Base-by-base conservation (phyloP, 2,329 filamentous ascomycete genomes). In the Emmonsiellopsis sp. region DNA sequence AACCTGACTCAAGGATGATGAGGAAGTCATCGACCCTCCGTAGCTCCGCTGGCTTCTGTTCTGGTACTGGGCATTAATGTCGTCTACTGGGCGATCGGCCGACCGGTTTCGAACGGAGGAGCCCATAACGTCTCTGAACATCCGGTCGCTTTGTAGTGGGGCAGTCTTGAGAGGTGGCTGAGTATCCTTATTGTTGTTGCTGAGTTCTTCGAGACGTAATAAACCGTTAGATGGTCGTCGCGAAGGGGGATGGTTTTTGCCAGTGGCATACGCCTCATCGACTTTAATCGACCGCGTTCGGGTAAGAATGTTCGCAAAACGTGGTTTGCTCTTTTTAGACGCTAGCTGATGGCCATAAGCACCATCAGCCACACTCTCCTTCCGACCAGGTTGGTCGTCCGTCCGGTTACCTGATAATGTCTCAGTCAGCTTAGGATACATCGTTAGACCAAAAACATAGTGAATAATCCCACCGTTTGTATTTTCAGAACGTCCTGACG, bases 41-140 rank as follows among this genome's bases (percentile, higher is more conserved):
- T 70, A 55, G 36, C 57, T 59, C 55, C 73, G 63, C 56, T 53
- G 54, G 43, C 49, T 43, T 39, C 65, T 66, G 14, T 65, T 66
- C 46, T 65, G 58, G 56, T 64, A 54, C 54, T 74, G 68, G 31
- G 54, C 53, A 34, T 59, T 54, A 43, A 54, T 57, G 31, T 69
- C 45, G 31, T 55, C 44, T 10, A 47, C 46, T 21, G 60, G 58
- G 31, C 87, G 82, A 66, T 94, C 88, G 57, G 83, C 82, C 3
- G 87, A 90, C 60, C 85, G 83, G 60, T 87, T 88, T 57, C 87
- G 80, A 53, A 77, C 69, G 27, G 77, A 76, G 33, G 85, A 81
- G 57, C 68, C 71, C 74, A 87, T 84, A 72, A 85, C 84, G 44
- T 85, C 80, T 60, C 81, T 80, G 61, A 85, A 83, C 2, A 83